A percentile compares a stretch with the other conserved stretches of the same genome.
phyloP scores from a whole-genome alignment of 805 yeast genomes.

The Pichia gijzeniarum region DNA sequence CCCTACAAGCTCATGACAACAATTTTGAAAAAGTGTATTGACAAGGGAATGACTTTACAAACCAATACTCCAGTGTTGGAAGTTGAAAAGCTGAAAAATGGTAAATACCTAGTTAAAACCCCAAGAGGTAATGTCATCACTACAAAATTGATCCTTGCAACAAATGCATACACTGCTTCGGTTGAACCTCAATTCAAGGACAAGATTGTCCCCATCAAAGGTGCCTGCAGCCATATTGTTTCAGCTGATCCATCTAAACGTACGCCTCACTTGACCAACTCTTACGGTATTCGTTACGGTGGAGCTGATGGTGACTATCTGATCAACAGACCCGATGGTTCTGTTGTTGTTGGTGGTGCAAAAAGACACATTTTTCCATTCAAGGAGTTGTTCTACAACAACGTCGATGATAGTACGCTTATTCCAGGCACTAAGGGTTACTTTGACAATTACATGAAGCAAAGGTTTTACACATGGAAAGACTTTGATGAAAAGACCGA shows the following conservation, averaged over 20 bases:
- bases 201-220: conserved; percentile 33
- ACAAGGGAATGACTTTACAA: conserved; percentile 34
- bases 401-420: conserved; percentile 32
- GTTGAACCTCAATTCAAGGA: conserved; percentile 23
- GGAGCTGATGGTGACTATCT: conserved; percentile 29
- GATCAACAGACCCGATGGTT: conserved; percentile 34
- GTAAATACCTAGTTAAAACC: conserved; percentile 30
- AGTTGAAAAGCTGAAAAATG: conserved; percentile 23
- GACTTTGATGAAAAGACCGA: conserved; percentile 21
- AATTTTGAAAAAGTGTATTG: conserved; percentile 28
- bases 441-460: conserved; percentile 20
- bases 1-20: conserved; percentile 36
- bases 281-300: conserved; percentile 27
- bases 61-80: conserved; percentile 35
- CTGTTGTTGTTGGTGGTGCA: conserved; percentile 32
- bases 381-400: conserved; percentile 24
- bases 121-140: conserved; percentile 23
- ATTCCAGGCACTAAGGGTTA: conserved; percentile 21
- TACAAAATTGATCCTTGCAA: conserved; percentile 33
- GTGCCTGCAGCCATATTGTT: conserved; percentile 27
- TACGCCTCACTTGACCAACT: conserved; percentile 32
- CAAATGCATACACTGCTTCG: conserved; percentile 31
- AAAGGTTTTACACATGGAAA: conserved; percentile 31
- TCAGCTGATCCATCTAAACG: conserved; percentile 16
- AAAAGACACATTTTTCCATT: conserved; percentile 21